A percentile compares a stretch with the other conserved stretches of the same genome.
Conservation (phyloP, 2,329 filamentous ascomycete species). For the Aspergillus clavatus region DNA sequence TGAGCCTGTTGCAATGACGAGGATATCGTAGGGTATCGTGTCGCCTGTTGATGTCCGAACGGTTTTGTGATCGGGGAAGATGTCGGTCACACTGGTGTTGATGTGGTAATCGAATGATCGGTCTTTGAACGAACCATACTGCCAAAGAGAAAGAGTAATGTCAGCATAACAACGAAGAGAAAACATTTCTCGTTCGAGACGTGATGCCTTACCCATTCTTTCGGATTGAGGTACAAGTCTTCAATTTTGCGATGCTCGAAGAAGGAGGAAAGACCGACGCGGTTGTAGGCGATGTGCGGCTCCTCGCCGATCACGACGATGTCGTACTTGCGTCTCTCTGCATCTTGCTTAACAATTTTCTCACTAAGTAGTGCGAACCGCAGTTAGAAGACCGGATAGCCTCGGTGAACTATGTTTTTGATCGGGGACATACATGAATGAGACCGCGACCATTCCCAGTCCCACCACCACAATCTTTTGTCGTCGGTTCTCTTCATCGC, state of each 20-base stretch:
- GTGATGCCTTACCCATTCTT: conserved; percentile 63
- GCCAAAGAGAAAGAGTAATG: background rate
- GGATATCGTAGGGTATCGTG: conserved; percentile 68
- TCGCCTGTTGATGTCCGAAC: conserved; percentile 68
- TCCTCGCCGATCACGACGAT: conserved; percentile 86
- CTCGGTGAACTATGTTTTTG: background rate
- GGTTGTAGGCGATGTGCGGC: conserved; percentile 81
- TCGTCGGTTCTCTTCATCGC: conserved; percentile 15
- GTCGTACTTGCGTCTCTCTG: conserved; percentile 68
- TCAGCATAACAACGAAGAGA: background rate
- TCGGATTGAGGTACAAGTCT: conserved; percentile 80
- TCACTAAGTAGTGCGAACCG: conserved; percentile 53
- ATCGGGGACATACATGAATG: conserved; percentile 68
- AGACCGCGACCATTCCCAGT: conserved; percentile 85
- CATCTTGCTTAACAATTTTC: conserved; percentile 81
- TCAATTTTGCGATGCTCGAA: conserved; percentile 82
- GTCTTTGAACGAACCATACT: conserved; percentile 64
- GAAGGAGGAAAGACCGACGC: conserved; percentile 82
- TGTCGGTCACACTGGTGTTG: conserved; percentile 67
- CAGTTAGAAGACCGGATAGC: background rate
- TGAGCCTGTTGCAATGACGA: conserved; percentile 81
- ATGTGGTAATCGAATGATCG: conserved; percentile 69
- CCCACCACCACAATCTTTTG: conserved; percentile 79
- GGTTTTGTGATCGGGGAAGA: conserved; percentile 59
- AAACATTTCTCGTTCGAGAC: too few species aligned